phyloP scores from a whole-genome alignment of 1,139 yeast genomes.

The Pichia sp. region DNA sequence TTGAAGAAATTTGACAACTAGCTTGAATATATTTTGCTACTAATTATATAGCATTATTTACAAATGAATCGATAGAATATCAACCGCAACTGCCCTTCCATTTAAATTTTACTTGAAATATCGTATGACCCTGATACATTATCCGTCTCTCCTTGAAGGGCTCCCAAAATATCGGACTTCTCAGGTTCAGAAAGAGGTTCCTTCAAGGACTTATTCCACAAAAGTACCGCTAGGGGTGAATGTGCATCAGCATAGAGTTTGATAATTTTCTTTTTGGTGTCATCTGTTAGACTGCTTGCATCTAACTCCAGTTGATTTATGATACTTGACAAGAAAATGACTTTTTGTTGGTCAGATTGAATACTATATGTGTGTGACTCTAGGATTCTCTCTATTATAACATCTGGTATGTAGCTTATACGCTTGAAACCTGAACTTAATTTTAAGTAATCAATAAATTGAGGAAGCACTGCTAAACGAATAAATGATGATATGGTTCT shows the following conservation, averaged over 20 bases:
- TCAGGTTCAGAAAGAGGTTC: slow-evolving; percentile 12
- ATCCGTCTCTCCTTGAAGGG: neutral
- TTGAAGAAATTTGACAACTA: slow-evolving; percentile 14
- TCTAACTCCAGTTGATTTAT: slow-evolving; percentile 6
- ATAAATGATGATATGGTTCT: slow-evolving; percentile 19
- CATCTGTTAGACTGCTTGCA: slow-evolving; percentile 12
- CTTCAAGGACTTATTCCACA: slow-evolving; percentile 18
- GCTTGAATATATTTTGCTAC: neutral
- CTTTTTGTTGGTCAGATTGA: slow-evolving; percentile 6
- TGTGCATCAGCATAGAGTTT: slow-evolving; percentile 20
- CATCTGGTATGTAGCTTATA: slow-evolving; percentile 6
- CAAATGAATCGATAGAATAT: neutral
- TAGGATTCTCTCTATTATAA: slow-evolving; percentile 9
- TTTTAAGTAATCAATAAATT: slow-evolving; percentile 24
- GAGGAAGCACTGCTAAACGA: slow-evolving; percentile 16
- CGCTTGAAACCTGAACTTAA: slow-evolving; percentile 10
- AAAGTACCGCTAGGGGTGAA: slow-evolving; percentile 25
- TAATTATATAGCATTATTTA: neutral
- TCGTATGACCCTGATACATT: slow-evolving; percentile 6
- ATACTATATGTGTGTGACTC: slow-evolving; percentile 2
- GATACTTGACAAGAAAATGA: slow-evolving; percentile 13
- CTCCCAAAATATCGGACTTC: slow-evolving; percentile 4
- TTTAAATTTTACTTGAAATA: slow-evolving; percentile 11
- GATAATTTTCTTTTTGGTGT: slow-evolving; percentile 11
- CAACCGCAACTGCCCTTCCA: neutral